A percentile compares a stretch with the other conserved stretches of the same genome.
Evolutionary conservation across 2,329 filamentous ascomycete genomes (phyloP).

Genomic region (Pseudogymnoascus pannorum): DNA sequence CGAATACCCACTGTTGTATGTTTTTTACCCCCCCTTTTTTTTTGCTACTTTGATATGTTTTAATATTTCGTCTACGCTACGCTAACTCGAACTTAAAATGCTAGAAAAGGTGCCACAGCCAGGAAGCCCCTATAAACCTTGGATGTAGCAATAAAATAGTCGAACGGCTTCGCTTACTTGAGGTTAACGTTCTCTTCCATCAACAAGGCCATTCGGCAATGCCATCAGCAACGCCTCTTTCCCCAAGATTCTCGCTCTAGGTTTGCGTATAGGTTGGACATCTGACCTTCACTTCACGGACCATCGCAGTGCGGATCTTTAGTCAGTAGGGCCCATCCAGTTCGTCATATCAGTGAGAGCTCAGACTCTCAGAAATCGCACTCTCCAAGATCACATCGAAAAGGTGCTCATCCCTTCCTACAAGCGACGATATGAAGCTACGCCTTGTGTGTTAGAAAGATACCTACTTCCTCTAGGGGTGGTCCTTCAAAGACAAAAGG

Average conservation of each 20-base stretch:
- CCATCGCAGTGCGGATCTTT: slow-evolving; percentile 47
- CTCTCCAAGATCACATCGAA: slow-evolving; percentile 39
- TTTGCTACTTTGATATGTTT: too few relatives aligned
- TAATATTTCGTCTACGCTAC: too few relatives aligned
- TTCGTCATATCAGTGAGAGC: slow-evolving; percentile 46
- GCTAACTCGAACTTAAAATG: too few relatives aligned
- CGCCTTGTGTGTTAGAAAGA: slow-evolving; percentile 52
- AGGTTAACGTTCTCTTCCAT: too few relatives aligned
- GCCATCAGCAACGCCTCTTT: slow-evolving; percentile 82
- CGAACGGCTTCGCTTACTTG: too few relatives aligned
- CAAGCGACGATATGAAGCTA: slow-evolving; percentile 38
- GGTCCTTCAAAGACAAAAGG: slow-evolving; percentile 34
- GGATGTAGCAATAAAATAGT: too few relatives aligned
- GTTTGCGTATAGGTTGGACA: slow-evolving; percentile 82
- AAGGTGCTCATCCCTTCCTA: slow-evolving; percentile 38
- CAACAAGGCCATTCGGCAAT: slow-evolving; percentile 60
- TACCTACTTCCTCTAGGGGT: slow-evolving; percentile 59
- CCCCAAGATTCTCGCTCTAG: slow-evolving; percentile 78
- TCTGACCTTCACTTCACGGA: slow-evolving; percentile 48
- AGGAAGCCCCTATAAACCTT: too few relatives aligned
- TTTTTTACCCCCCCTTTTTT: too few relatives aligned
- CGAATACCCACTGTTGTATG: too few relatives aligned
- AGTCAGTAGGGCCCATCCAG: slow-evolving; percentile 46
- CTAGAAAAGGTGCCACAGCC: too few relatives aligned
- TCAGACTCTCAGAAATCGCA: slow-evolving; percentile 39